Conservation (phyloP, 176 grass and related monocot species). For the Ensete ventricosum region DNA sequence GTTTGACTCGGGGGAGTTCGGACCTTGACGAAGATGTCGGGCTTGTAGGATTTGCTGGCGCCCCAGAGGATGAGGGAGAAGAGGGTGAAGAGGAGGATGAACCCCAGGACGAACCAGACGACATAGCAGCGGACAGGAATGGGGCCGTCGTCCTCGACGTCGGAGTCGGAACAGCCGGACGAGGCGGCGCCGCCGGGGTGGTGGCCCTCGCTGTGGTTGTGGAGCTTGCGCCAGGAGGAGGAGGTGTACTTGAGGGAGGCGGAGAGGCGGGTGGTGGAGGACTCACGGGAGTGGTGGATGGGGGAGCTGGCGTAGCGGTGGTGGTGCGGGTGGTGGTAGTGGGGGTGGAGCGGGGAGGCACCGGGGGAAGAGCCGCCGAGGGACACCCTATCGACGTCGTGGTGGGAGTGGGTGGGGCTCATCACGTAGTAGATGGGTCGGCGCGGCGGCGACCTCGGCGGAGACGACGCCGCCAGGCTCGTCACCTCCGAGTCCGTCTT, state of each 20-base stretch:
- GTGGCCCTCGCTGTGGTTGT: slow-evolving; percentile 29
- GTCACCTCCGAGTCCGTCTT: slow-evolving; percentile 95
- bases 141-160: slow-evolving; percentile 22
- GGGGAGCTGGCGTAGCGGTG: slow-evolving; percentile 24
- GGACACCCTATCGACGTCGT: slow-evolving; percentile 57
- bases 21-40: slow-evolving; percentile 72
- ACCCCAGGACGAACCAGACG: slow-evolving; percentile 42
- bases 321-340: slow-evolving; percentile 38
- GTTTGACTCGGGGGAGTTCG: background rate
- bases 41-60: slow-evolving; percentile 88
- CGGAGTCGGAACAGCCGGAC: slow-evolving; percentile 41
- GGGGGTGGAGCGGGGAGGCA: slow-evolving; percentile 59
- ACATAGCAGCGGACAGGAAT: slow-evolving; percentile 56
- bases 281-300: slow-evolving; percentile 87
- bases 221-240: slow-evolving; percentile 28
- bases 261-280: slow-evolving; percentile 64
- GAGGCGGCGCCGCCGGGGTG: slow-evolving; percentile 21
- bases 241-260: slow-evolving; percentile 5
- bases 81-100: slow-evolving; percentile 67
- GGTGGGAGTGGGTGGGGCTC: slow-evolving; percentile 66
- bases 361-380: slow-evolving; percentile 60
- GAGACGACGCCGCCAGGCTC: slow-evolving; percentile 80
- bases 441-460: slow-evolving; percentile 61
- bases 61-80: slow-evolving; percentile 87
- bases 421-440: slow-evolving; percentile 81